Base-by-base conservation (phyloP, 345 rosid species). In the Pugionium cornutum region DNA sequence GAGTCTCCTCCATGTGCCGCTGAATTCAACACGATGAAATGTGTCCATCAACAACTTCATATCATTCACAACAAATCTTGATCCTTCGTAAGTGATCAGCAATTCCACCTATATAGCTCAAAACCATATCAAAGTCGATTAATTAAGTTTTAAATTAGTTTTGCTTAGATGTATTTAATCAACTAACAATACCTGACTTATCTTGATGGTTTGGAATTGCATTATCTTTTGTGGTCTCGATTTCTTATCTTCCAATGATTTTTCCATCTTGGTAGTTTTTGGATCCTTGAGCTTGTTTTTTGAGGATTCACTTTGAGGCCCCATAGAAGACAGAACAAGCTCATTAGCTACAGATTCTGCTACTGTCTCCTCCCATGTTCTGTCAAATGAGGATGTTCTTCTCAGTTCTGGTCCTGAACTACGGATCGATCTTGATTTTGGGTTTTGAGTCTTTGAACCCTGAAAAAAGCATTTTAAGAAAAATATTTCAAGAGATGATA, bases 261-360 rank as follows among this genome's bases (percentile, higher is more conserved):
- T 92, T 2, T 82, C 88, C 29, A 76, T 56, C 83, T 86, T 90
- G 35, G 78, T 28, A 26, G 78, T 58, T 73, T 86, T 86, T 40
- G 85, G 44, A 49, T 92, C 98, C 73, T 85, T 94, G 28, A 69
- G 70, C 75, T 83, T 91, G 66, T 49, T 71, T 78, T 80, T 84
- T 26, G 84, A 83, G 53, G 84, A 72, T 29, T 89, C 98, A 70
- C 86, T 87, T 69, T 70, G 80, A 65, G 81, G 94, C 64, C 87
- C 96, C 60, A 72, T 63, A 44, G 88, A 83, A 73, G 87, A 75
- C 31, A 85, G 68, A 68, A 92, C 90, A 53, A 90, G 89, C 74
- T 90, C 97, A 80, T 81, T 77, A 56, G 96, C 97, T 68, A 94
- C 85, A 73, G 97, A 80, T 75, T 94, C 99, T 56, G 99, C 99